A percentile compares a stretch with the other conserved stretches of the same genome.
These are phyloP conservation scores for Auricularia auricula-judae DNA, from an alignment of 768 basidiomycete species.

Conservation along the genomic window DNA sequence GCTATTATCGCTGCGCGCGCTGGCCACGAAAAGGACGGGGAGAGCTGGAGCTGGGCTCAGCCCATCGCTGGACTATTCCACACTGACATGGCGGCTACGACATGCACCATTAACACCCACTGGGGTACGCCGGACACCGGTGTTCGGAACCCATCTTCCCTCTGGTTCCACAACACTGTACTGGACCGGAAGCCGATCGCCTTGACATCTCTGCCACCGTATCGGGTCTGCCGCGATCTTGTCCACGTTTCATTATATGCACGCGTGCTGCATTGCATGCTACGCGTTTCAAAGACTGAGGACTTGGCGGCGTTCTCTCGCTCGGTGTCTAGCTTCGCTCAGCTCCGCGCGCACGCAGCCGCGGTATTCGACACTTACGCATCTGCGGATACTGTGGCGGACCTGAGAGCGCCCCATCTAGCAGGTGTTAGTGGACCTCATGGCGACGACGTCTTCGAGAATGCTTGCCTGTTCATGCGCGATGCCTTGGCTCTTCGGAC, in stretches of 20 bases:
- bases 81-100: conserved; percentile 22
- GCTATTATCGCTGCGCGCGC: conserved; percentile 19
- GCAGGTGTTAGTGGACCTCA: neutral
- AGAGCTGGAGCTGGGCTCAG: conserved; percentile 15
- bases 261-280: conserved; percentile 22
- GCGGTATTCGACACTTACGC: neutral
- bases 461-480: neutral
- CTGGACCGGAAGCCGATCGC: conserved; percentile 25
- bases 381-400: neutral
- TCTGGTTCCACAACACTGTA: conserved; percentile 24
- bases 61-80: conserved; percentile 29
- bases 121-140: conserved; percentile 21
- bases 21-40: conserved; percentile 19
- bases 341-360: neutral
- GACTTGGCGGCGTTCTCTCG: neutral
- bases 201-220: conserved; percentile 23
- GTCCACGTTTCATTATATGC: conserved; percentile 25
- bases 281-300: conserved; percentile 13
- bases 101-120: conserved; percentile 21
- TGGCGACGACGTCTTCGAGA: neutral
- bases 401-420: neutral
- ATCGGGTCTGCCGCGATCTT: conserved; percentile 25
- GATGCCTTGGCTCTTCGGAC: neutral
- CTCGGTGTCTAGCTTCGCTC: neutral
- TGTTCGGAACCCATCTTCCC: conserved; percentile 20